Conservation (phyloP, 768 basidiomycete species). For the Phlebiopsis gigantea region DNA sequence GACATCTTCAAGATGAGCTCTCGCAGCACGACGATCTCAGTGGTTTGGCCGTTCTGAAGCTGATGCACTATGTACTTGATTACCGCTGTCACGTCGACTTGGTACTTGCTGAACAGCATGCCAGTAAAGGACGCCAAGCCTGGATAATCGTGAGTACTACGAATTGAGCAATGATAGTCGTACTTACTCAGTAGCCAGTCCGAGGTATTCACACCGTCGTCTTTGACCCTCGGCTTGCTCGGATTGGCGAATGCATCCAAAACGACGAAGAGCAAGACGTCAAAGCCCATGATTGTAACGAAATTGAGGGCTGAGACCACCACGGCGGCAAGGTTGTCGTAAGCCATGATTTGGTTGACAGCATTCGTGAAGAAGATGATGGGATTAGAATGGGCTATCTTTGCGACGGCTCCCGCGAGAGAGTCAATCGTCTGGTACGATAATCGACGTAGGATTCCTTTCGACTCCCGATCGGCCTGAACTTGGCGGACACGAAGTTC, state of each 20-base stretch:
- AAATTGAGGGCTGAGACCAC: constrained; percentile 87
- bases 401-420: constrained; percentile 83
- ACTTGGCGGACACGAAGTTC: constrained; percentile 75
- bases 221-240: constrained; percentile 75
- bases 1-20: constrained; percentile 96
- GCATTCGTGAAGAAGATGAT: constrained; percentile 86
- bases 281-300: constrained; percentile 90
- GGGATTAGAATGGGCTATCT: constrained; percentile 92
- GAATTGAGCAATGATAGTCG: background rate
- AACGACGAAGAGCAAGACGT: constrained; percentile 84
- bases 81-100: constrained; percentile 76
- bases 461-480: constrained; percentile 84
- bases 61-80: constrained; percentile 91
- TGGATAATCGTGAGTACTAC: constrained; percentile 24
- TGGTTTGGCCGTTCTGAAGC: constrained; percentile 73
- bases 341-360: constrained; percentile 92
- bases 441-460: constrained; percentile 82
- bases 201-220: constrained; percentile 85
- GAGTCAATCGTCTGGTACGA: constrained; percentile 80
- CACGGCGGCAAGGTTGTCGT: constrained; percentile 87
- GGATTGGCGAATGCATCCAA: constrained; percentile 86
- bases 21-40: constrained; percentile 87
- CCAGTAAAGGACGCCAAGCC: constrained; percentile 93
- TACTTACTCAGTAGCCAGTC: constrained; percentile 89
- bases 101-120: constrained; percentile 84